phyloP scores from a whole-genome alignment of 768 basidiomycete genomes.

The Strobilomyces echinocephalus region DNA sequence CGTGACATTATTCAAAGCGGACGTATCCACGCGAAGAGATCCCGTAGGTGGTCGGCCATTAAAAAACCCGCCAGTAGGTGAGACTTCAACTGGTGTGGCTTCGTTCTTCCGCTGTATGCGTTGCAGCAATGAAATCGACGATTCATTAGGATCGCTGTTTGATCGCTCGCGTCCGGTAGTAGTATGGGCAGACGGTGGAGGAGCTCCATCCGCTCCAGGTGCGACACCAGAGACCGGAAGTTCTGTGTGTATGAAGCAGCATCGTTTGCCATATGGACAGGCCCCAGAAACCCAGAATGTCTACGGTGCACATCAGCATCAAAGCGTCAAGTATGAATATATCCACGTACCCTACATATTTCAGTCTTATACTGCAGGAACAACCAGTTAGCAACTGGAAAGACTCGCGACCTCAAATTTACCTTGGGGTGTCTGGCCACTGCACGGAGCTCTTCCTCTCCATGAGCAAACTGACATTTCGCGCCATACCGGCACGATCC shows the following conservation, averaged over 20 bases:
- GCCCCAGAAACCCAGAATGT: constrained; percentile 95
- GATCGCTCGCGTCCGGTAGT: constrained; percentile 63
- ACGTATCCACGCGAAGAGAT: constrained; percentile 70
- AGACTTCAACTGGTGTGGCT: constrained; percentile 55
- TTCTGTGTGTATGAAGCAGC: constrained; percentile 92
- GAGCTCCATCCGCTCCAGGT: constrained; percentile 48
- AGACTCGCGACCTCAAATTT: constrained; percentile 12
- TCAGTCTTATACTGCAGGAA: constrained; percentile 80
- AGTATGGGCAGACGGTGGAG: constrained; percentile 48
- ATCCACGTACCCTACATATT: constrained; percentile 71
- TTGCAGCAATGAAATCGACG: constrained; percentile 65
- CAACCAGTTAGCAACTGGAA: constrained; percentile 14
- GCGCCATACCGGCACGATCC: constrained; percentile 78
- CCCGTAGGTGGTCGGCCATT: constrained; percentile 63
- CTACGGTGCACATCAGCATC: constrained; percentile 33
- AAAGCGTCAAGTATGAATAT: not conserved
- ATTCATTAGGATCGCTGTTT: constrained; percentile 77
- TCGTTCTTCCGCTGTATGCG: constrained; percentile 69
- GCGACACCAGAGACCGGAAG: constrained; percentile 60
- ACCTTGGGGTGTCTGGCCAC: constrained; percentile 91
- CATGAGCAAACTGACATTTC: constrained; percentile 93
- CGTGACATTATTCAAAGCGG: constrained; percentile 52
- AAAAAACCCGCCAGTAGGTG: constrained; percentile 43
- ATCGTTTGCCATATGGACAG: constrained; percentile 87
- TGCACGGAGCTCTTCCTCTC: constrained; percentile 79